These are phyloP conservation scores for Fusarium kyushuense DNA, from an alignment of 2,329 filamentous ascomycete genomes.

Conservation along the genomic window DNA sequence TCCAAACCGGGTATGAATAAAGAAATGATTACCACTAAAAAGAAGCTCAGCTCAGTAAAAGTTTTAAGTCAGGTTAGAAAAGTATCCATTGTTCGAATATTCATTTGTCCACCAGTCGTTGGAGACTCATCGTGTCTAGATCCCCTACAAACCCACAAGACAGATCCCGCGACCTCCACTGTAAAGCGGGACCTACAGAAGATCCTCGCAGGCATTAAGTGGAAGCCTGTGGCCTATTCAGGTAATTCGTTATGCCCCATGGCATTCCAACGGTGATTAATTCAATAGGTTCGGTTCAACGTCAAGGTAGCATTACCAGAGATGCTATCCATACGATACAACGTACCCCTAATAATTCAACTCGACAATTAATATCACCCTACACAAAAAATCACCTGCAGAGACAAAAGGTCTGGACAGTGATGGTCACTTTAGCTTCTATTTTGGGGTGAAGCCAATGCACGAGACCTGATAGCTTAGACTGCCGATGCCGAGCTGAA, in stretches of 20 bases:
- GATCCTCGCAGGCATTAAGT: conserved; percentile 22
- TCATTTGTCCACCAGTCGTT: conserved; percentile 7
- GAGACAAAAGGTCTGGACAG: conserved; percentile 13
- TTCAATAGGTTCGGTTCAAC: background rate
- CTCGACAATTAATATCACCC: background rate
- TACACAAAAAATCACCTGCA: background rate
- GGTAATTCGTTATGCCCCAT: conserved; percentile 11
- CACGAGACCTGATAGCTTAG: conserved; percentile 7
- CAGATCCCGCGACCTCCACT: conserved; percentile 15
- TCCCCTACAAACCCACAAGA: background rate
- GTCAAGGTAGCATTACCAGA: conserved; percentile 26
- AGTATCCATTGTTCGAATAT: background rate
- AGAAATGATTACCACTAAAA: background rate
- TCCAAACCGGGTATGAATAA: background rate
- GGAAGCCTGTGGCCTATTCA: conserved; percentile 15
- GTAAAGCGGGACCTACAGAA: conserved; percentile 26
- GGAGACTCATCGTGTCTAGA: conserved; percentile 4
- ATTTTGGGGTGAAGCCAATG: conserved; percentile 22
- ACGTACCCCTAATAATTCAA: conserved; percentile 26
- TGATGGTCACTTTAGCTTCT: conserved; percentile 10
- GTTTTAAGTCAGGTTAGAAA: background rate
- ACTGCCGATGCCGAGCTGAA: conserved; percentile 28
- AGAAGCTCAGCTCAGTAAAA: conserved; percentile 1
- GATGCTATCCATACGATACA: background rate
- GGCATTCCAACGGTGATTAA: conserved; percentile 19